Base-by-base conservation (phyloP, 768 basidiomycete genomes). In the Kwoniella shandongensis region DNA sequence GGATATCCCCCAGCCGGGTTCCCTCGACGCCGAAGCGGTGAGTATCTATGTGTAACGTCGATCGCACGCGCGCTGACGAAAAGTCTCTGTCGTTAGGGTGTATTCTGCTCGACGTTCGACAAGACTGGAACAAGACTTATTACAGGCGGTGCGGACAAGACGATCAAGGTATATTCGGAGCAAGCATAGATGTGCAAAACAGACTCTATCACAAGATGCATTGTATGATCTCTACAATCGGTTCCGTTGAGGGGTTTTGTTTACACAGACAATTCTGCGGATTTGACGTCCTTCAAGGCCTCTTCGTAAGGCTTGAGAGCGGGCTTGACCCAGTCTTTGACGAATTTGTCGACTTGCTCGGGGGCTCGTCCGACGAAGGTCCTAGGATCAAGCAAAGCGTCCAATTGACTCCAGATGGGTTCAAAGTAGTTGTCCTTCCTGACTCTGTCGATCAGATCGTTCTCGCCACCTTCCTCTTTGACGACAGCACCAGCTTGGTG, bases 81-180 rank as follows among this genome's bases (percentile, higher is more conserved):
- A 40, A 3, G 36, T 22, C 2, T 22, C 7, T 13, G 15, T 11
- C 8, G 38, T 13, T 32, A 75, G 94, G 94, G 64, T 54, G 84
- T 96, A 11, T 97, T 96, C 81, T 94, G 90, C 73, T 96, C 92
- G 15, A 93, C 91, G 15, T 99, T 98, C 78, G 96, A 98, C 76
- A 81, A 86, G 75, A 97, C 94, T 1, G 96, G 96, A 1, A 92
- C 93, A 30, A 82, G 94, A 56, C 76, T 99, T 56, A 77, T 78
- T 65, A 96, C 93, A 15, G 96, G 96, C 35, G 88, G 93, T 3
- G 96, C 96, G 11, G 96, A 98, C 80, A 99, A 98, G 82, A 97
- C 94, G 10, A 94, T 98, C 80, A 98, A 99, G 84, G 65, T 73
- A 60, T 73, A 73, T 44, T 70, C 72, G 17, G 72, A 73, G 49